phyloP scores from a whole-genome alignment of 2,329 filamentous ascomycete genomes.

The Botrytis byssoidea region DNA sequence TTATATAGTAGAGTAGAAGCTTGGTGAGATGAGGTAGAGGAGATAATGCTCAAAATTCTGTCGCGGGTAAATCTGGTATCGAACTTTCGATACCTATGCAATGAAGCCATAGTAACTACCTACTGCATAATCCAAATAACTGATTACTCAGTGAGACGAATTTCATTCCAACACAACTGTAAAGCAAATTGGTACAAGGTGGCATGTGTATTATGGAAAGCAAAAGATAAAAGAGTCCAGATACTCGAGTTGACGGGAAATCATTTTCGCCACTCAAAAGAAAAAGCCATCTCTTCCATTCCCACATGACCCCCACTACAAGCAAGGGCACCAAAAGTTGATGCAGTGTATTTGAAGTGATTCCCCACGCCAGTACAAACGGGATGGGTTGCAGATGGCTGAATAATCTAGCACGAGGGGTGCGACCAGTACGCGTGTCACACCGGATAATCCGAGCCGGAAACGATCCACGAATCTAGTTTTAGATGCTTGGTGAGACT shows the following conservation, averaged over 20 bases:
- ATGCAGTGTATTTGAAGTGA: conserved; percentile 5
- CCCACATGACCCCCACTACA: neutral
- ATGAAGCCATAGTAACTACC: neutral
- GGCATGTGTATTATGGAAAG: neutral
- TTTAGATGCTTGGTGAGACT: neutral
- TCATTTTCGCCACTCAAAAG: neutral
- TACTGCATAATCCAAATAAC: neutral
- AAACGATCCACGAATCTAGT: conserved; percentile 8
- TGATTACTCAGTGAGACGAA: neutral
- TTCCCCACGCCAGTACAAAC: conserved; percentile 2
- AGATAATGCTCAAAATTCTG: neutral
- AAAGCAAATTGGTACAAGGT: neutral
- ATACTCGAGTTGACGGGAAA: neutral
- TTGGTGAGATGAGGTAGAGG: neutral
- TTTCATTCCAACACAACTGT: neutral
- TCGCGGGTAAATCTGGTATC: neutral
- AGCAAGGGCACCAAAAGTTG: neutral
- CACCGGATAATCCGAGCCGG: neutral
- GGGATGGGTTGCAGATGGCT: conserved; percentile 9
- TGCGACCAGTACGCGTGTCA: neutral
- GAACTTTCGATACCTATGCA: neutral
- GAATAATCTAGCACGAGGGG: neutral
- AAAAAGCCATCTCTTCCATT: neutral
- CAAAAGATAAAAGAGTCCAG: neutral
- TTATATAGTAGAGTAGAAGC: neutral